These are phyloP conservation scores for Naegleria fowleri DNA, from an alignment of 208 protist genomes.

Conservation along the genomic window DNA sequence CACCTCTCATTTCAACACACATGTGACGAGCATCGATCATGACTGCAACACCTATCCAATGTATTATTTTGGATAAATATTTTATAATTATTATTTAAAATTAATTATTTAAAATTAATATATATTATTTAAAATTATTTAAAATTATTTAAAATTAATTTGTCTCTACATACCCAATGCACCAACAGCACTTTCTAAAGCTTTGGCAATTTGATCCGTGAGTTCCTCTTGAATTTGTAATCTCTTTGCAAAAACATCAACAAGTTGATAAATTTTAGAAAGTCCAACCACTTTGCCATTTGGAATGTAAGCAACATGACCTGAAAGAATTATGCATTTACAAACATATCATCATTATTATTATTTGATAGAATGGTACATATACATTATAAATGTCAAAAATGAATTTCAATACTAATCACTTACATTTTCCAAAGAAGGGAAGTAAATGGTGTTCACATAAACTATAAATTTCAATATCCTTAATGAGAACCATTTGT, in stretches of 20 bases:
- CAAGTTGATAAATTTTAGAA: conserved; percentile 70
- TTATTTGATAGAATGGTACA: background rate
- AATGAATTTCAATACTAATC: background rate
- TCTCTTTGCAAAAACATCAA: conserved; percentile 61
- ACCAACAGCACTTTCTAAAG: conserved; percentile 42
- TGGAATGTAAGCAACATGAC: conserved; percentile 76
- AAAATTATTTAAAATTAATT: conserved; percentile 50
- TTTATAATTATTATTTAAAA: background rate
- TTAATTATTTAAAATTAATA: background rate
- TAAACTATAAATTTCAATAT: conserved; percentile 75
- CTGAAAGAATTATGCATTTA: no score
- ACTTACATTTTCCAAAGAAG: conserved; percentile 55
- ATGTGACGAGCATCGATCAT: conserved; percentile 66
- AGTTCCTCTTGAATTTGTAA: conserved; percentile 62
- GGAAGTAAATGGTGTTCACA: conserved; percentile 83
- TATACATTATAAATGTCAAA: background rate
- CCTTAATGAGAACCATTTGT: conserved; percentile 64
- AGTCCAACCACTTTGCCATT: conserved; percentile 66
- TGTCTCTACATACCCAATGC: conserved; percentile 26
- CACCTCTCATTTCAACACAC: conserved; percentile 78
- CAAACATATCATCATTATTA: no score
- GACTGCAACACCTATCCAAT: conserved; percentile 58
- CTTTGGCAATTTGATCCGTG: conserved; percentile 67
- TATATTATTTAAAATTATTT: background rate
- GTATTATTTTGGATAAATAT: background rate